phyloP scores from a whole-genome alignment of 164 flowering plant genomes.

The Amborella trichopoda region DNA sequence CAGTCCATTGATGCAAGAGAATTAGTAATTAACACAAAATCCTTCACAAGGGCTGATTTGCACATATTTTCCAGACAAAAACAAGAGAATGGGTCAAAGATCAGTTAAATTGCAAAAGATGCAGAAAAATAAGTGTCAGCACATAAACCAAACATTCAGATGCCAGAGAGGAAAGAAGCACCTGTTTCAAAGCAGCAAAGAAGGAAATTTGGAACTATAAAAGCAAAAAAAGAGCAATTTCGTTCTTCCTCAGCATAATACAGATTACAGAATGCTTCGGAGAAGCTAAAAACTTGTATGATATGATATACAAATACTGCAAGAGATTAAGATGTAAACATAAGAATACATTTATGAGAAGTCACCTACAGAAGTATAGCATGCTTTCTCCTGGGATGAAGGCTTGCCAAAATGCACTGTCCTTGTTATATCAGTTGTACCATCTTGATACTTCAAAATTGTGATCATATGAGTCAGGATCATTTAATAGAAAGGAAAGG shows the following conservation, averaged over 20 bases:
- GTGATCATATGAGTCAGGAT: no score
- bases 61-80: no score
- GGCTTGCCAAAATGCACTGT: conserved; percentile 97
- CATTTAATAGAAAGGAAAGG: neutral
- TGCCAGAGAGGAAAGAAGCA: no score
- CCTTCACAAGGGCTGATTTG: conserved; percentile 1
- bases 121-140: neutral
- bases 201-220: no score
- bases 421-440: conserved; percentile 96
- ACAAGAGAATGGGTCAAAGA: no score
- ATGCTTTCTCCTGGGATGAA: conserved; percentile 84
- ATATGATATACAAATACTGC: neutral
- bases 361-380: conserved; percentile 81
- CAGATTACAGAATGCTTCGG: no score
- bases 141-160: no score
- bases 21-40: conserved; percentile 4
- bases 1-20: neutral
- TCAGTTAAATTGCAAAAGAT: neutral
- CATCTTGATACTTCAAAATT: conserved; percentile 70
- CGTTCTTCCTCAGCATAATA: no score
- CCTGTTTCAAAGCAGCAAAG: no score
- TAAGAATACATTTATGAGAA: no score
- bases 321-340: no score
- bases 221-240: no score
- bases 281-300: neutral